Conservation (phyloP, 257 asterid species). For the Asclepias syriaca region DNA sequence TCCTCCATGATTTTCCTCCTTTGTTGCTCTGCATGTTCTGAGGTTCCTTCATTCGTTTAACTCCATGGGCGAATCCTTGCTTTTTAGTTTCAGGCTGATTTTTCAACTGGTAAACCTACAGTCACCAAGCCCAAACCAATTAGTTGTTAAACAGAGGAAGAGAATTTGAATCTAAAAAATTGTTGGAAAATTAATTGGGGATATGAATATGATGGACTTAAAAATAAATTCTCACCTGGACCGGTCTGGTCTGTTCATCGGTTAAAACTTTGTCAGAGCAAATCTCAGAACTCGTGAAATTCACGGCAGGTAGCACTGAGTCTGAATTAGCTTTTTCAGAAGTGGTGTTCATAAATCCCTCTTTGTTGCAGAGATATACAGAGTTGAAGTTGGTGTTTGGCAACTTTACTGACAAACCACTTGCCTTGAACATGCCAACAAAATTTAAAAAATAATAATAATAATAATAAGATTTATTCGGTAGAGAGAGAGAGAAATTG, state of each 20-base stretch:
- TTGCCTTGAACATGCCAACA: neutral
- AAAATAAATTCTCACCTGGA: slow-evolving; percentile 1
- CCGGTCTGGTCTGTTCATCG: slow-evolving; percentile 7
- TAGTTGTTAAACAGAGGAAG: neutral
- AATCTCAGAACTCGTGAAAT: neutral
- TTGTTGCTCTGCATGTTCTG: slow-evolving; percentile 35
- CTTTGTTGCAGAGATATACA: slow-evolving; percentile 13
- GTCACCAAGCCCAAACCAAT: neutral
- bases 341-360: slow-evolving; percentile 12
- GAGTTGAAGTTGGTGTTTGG: slow-evolving; percentile 16
- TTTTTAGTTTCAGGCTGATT: slow-evolving; percentile 33
- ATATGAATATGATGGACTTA: neutral
- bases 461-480: neutral
- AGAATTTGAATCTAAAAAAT: neutral
- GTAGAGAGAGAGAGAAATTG: neutral
- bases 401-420: slow-evolving; percentile 11
- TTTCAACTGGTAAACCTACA: slow-evolving; percentile 40
- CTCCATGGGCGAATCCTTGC: slow-evolving; percentile 20
- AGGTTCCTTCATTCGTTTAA: slow-evolving; percentile 25
- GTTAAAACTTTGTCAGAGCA: slow-evolving; percentile 7
- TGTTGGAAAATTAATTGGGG: no score
- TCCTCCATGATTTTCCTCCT: slow-evolving; percentile 2
- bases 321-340: slow-evolving; percentile 12
- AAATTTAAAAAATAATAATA: neutral
- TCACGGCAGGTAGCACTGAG: neutral